phyloP scores from a whole-genome alignment of 2,329 filamentous ascomycete species.

The Ophiocordyceps camponoti-leonardi region DNA sequence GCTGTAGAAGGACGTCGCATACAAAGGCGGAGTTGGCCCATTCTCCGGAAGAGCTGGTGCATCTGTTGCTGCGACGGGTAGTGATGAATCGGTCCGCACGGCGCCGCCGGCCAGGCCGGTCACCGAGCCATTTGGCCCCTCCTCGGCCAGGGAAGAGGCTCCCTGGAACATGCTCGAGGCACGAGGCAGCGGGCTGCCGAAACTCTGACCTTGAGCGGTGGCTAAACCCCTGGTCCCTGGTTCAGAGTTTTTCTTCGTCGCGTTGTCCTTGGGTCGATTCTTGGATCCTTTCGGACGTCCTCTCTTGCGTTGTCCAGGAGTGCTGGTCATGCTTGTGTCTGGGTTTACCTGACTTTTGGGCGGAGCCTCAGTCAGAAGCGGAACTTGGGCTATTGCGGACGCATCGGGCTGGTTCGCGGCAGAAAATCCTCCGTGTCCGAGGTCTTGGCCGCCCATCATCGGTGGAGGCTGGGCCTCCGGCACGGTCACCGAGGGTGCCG shows the following conservation, averaged over 20 bases:
- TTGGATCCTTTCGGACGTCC: constrained; percentile 29
- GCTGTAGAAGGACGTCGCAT: background rate
- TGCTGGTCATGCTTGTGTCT: constrained; percentile 5
- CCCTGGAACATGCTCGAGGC: background rate
- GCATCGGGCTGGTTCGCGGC: background rate
- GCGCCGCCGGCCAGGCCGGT: background rate
- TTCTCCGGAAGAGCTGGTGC: background rate
- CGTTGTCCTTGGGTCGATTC: constrained; percentile 18
- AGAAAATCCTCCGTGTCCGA: background rate
- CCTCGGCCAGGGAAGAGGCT: background rate
- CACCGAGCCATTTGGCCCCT: background rate
- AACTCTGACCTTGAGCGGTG: background rate
- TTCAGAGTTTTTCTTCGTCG: constrained; percentile 1
- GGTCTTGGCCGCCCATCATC: background rate
- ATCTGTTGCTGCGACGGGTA: background rate
- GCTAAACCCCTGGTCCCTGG: background rate
- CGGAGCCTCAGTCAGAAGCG: background rate
- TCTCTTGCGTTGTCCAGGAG: constrained; percentile 12
- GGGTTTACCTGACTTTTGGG: constrained; percentile 1
- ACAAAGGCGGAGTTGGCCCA: background rate
- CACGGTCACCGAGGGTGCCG: constrained; percentile 1
- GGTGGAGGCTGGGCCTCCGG: background rate
- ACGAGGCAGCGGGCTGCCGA: constrained; percentile 1
- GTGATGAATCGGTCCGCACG: background rate
- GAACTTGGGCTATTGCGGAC: background rate